These are phyloP conservation scores for Poteriospumella lacustris DNA, from an alignment of 108 stramenopile genomes.

Conservation along the genomic window DNA sequence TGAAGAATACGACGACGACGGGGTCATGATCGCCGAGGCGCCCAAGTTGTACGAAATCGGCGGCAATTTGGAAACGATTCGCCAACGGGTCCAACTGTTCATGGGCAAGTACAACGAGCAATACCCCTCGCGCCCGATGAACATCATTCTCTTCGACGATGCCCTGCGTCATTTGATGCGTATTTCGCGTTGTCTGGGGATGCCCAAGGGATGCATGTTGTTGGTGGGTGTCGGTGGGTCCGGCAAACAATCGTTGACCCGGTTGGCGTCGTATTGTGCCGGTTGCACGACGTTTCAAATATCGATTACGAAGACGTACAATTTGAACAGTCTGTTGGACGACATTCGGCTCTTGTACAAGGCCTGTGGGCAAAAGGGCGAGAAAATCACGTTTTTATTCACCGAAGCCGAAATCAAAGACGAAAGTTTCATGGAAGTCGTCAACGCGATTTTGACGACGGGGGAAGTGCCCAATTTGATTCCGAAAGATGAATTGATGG, in stretches of 20 bases:
- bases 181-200: slow-evolving; percentile 35
- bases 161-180: slow-evolving; percentile 47
- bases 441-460: slow-evolving; percentile 48
- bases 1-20: slow-evolving; percentile 51
- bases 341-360: slow-evolving; percentile 44
- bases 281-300: slow-evolving; percentile 45
- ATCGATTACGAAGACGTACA: slow-evolving; percentile 45
- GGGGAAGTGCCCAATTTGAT: slow-evolving; percentile 51
- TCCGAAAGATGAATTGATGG: slow-evolving; percentile 58
- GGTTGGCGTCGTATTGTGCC: slow-evolving; percentile 47
- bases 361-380: slow-evolving; percentile 41
- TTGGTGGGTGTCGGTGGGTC: slow-evolving; percentile 54
- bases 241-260: slow-evolving; percentile 48
- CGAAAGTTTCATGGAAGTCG: slow-evolving; percentile 50
- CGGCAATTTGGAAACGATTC: slow-evolving; percentile 20
- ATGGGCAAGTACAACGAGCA: slow-evolving; percentile 42
- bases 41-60: slow-evolving; percentile 53
- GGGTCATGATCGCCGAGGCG: slow-evolving; percentile 44
- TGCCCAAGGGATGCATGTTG: slow-evolving; percentile 48
- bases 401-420: slow-evolving; percentile 53
- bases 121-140: slow-evolving; percentile 32
- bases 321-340: slow-evolving; percentile 40
- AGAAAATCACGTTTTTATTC: slow-evolving; percentile 45
- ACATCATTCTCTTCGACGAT: slow-evolving; percentile 52
- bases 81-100: slow-evolving; percentile 26